Percentiles rank a stretch among this genome's conserved stretches.
These are phyloP conservation scores for Corylus americana DNA, from an alignment of 306 rosid species.

Conservation along the genomic window DNA sequence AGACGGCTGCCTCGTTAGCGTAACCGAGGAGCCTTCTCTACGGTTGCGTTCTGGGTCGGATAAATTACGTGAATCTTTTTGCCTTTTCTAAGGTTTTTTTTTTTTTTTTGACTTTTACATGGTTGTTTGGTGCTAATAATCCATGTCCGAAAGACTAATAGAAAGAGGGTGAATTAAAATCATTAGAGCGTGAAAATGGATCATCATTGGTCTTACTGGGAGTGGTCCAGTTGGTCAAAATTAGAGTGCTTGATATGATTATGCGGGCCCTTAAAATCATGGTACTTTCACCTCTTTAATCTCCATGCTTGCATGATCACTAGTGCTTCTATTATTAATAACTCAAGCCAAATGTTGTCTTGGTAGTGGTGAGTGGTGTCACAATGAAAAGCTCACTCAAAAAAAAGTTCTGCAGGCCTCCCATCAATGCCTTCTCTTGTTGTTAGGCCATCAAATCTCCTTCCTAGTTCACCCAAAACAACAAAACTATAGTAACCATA, in stretches of 20 bases:
- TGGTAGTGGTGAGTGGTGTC: slow-evolving; percentile 23
- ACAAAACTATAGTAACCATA: background rate
- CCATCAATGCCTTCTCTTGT: background rate
- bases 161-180: slow-evolving; percentile 41
- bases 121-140: slow-evolving; percentile 24
- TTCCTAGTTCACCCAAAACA: background rate
- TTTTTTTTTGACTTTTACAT: slow-evolving; percentile 12
- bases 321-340: slow-evolving; percentile 35
- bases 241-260: slow-evolving; percentile 46
- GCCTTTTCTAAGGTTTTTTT: background rate
- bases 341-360: slow-evolving; percentile 35
- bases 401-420: slow-evolving; percentile 6
- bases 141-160: slow-evolving; percentile 28
- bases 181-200: slow-evolving; percentile 16
- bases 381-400: slow-evolving; percentile 41
- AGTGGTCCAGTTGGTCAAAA: slow-evolving; percentile 39
- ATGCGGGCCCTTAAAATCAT: slow-evolving; percentile 39
- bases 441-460: background rate
- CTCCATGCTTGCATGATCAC: slow-evolving; percentile 43
- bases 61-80: too few species aligned
- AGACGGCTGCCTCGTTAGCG: too few species aligned
- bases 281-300: slow-evolving; percentile 37
- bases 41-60: too few species aligned
- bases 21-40: too few species aligned
- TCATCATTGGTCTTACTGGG: slow-evolving; percentile 31